These are phyloP conservation scores for Clonostachys solani DNA, from an alignment of 2,329 filamentous ascomycete species.

Conservation along the genomic window DNA sequence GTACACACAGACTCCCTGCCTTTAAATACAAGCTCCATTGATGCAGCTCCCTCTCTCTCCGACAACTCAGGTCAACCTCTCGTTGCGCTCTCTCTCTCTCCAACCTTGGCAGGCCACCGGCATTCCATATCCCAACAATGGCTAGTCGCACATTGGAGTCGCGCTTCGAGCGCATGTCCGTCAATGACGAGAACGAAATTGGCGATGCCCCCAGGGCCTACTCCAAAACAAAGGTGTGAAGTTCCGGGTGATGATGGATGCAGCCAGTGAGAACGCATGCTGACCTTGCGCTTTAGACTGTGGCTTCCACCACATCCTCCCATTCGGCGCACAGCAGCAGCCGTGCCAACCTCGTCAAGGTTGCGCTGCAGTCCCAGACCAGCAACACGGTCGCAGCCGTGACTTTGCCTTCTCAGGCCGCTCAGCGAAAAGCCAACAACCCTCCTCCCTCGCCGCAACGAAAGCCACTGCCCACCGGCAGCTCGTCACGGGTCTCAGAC, in stretches of 20 bases:
- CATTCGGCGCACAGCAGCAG: slow-evolving; percentile 33
- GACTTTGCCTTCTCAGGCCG: slow-evolving; percentile 62
- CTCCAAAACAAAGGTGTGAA: slow-evolving; percentile 71
- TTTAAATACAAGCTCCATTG: background rate
- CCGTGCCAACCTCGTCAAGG: slow-evolving; percentile 81
- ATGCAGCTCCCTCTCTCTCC: background rate
- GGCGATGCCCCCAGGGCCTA: slow-evolving; percentile 30
- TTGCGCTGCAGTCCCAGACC: slow-evolving; percentile 76
- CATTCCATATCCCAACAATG: slow-evolving; percentile 36
- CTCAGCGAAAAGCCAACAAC: slow-evolving; percentile 45
- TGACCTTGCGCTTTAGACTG: slow-evolving; percentile 30
- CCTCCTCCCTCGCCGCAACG: slow-evolving; percentile 43
- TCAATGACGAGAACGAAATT: slow-evolving; percentile 81
- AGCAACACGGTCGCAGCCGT: slow-evolving; percentile 61
- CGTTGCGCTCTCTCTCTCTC: no score
- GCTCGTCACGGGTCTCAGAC: slow-evolving; percentile 9
- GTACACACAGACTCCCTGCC: no score
- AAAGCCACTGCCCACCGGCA: slow-evolving; percentile 38
- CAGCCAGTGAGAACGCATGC: background rate
- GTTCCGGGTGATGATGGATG: slow-evolving; percentile 32
- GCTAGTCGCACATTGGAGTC: slow-evolving; percentile 76
- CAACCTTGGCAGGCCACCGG: no score
- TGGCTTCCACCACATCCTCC: background rate
- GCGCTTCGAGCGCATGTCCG: slow-evolving; percentile 84
- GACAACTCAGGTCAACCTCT: background rate